A percentile compares a stretch with the other conserved stretches of the same genome.
Conservation (phyloP, 2,329 filamentous ascomycete genomes). For the Chrysoporthe puriensis region DNA sequence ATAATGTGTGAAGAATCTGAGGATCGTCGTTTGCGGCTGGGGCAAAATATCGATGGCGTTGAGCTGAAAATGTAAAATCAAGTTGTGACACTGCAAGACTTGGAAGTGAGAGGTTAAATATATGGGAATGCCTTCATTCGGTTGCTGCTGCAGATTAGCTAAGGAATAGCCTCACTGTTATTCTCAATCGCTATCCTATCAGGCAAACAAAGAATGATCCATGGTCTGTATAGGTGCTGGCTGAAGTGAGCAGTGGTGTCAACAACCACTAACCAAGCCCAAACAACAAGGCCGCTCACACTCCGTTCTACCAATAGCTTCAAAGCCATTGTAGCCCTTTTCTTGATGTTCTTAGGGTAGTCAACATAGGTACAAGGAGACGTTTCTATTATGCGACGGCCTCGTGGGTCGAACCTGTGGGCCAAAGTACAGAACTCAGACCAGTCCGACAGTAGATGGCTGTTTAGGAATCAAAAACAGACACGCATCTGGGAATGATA, state of each 20-base stretch:
- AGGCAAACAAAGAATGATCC: not conserved
- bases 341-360: no score
- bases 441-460: not conserved
- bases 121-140: not conserved
- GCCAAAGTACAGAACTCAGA: not conserved
- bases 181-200: no score
- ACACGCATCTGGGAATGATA: no score
- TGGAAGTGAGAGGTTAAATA: not conserved
- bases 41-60: not conserved
- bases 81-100: not conserved
- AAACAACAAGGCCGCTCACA: not conserved
- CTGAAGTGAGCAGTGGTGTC: not conserved
- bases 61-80: not conserved
- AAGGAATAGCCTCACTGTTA: not conserved
- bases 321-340: not conserved
- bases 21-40: not conserved
- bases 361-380: no score
- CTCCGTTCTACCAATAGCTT: not conserved
- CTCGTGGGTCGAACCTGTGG: not conserved
- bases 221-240: not conserved
- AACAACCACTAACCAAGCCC: not conserved
- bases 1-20: not conserved
- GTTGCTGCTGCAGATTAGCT: not conserved
- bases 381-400: not conserved
- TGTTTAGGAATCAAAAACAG: not conserved